A percentile compares a stretch with the other conserved stretches of the same genome.
Evolutionary conservation across 805 yeast genomes (phyloP).

Genomic region (Sugiyamaella lignohabitans): DNA sequence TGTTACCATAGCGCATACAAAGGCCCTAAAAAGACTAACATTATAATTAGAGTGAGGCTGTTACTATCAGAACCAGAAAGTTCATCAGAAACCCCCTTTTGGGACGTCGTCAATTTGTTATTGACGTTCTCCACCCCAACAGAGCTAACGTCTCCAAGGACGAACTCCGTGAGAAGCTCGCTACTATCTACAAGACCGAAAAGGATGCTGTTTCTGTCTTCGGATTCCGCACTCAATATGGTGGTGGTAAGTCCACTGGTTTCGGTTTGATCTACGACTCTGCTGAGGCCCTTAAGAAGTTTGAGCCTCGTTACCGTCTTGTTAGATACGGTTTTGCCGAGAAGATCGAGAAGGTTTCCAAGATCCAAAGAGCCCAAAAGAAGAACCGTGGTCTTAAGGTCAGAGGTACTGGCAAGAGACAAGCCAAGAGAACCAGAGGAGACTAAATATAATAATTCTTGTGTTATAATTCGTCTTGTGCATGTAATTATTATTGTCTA

Average conservation of each 20-base stretch:
- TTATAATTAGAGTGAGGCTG: constrained; percentile 77
- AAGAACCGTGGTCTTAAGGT: constrained; percentile 98
- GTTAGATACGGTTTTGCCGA: constrained; percentile 97
- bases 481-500: constrained; percentile 2
- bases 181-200: constrained; percentile 83
- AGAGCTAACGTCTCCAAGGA: constrained; percentile 98
- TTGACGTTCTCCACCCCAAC: constrained; percentile 99
- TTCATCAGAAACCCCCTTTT: constrained; percentile 98
- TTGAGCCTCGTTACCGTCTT: constrained; percentile 99
- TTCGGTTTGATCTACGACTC: constrained; percentile 99
- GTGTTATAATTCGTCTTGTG: not conserved
- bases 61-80: constrained; percentile 99
- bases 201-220: constrained; percentile 94
- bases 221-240: constrained; percentile 99
- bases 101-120: constrained; percentile 99
- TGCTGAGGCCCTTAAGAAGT: constrained; percentile 94
- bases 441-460: constrained; percentile 13
- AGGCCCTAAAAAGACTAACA: no score
- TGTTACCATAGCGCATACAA: no score
- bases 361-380: constrained; percentile 99
- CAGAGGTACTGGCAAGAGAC: constrained; percentile 96
- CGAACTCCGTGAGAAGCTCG: constrained; percentile 93
- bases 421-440: constrained; percentile 55
- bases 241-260: constrained; percentile 99
- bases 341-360: constrained; percentile 94